Base-by-base conservation (phyloP, 768 basidiomycete genomes). In the Podaxis sp. region DNA sequence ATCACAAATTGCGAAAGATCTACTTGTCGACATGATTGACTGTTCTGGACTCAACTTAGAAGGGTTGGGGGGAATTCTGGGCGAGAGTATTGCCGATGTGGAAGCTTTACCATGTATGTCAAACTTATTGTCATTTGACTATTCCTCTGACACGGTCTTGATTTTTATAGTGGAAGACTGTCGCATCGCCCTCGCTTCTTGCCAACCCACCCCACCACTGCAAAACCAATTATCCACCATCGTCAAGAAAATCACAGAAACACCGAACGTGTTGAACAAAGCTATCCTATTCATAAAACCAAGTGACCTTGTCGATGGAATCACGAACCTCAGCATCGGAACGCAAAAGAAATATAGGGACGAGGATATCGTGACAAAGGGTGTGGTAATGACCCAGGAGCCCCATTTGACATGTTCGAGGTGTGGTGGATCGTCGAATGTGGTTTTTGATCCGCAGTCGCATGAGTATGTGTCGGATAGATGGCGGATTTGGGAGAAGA, bases 231-330 rank as follows among this genome's bases (percentile, higher is more conserved):
- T 89, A 36, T 76, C 72, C 59, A 79, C 75, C 63, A 70, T 80
- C 46, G 73, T 87, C 26, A 73, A 75, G 40, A 79, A 77, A 48
- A 73, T 93, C 28, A 75, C 78, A 2, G 70, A 75, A 22, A 80
- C 86, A 0, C 64, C 78, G 50, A 69, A 66, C 0, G 75, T 84
- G n/a, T 72, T 92, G 41, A 80, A 88, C 73, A 89, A 88, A 67
- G 76, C 89, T 0, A 80, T 79, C 8, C 76, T 93, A 38, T 93
- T 92, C 69, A 82, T 93, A 70, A 91, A 89, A 69, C 81, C 89
- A 1, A 75, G 72, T 10, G 89, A 93, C 65, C 81, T 93, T n/a
- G 76, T 89, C 5, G 88, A 90, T 66, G 87, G 86, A 6, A 72
- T 86, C 22, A 71, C 80, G 11, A 81, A 74, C 38, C 67, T 86